Conservation (phyloP, 2,329 filamentous ascomycete genomes). For the Aspergillus tamarii region DNA sequence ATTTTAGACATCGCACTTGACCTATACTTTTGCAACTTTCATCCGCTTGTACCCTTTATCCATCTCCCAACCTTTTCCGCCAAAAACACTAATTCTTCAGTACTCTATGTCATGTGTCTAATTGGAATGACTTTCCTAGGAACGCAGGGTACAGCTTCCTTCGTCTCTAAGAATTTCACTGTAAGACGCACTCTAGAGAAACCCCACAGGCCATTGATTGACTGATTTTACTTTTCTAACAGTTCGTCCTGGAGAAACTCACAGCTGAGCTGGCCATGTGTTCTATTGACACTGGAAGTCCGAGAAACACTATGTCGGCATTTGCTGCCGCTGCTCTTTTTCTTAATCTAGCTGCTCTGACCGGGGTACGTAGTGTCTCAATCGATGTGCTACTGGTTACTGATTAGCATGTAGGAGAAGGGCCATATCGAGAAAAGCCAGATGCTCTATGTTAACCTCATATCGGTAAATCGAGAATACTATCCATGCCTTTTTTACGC, state of each 20-base stretch:
- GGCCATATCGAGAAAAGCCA: constrained; percentile 52
- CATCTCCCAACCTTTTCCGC: constrained; percentile 58
- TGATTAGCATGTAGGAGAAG: constrained; percentile 38
- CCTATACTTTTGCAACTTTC: constrained; percentile 58
- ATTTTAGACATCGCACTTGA: constrained; percentile 59
- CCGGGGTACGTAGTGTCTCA: constrained; percentile 37
- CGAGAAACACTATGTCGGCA: constrained; percentile 49
- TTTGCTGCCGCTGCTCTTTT: constrained; percentile 53
- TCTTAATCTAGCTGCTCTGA: constrained; percentile 54
- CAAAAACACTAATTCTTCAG: constrained; percentile 49
- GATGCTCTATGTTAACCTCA: constrained; percentile 55
- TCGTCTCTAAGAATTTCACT: constrained; percentile 52
- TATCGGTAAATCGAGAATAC: constrained; percentile 37
- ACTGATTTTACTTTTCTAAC: not conserved
- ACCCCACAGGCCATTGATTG: constrained; percentile 3
- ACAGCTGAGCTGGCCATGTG: constrained; percentile 48
- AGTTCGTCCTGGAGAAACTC: constrained; percentile 43
- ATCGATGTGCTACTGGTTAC: not conserved
- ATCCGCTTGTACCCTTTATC: constrained; percentile 57
- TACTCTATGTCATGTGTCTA: constrained; percentile 57
- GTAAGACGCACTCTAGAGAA: constrained; percentile 22
- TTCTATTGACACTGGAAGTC: constrained; percentile 42
- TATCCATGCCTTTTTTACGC: not conserved
- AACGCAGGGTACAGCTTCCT: constrained; percentile 55
- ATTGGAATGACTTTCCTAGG: constrained; percentile 57